Evolutionary conservation across 345 rosid species (phyloP).

Genomic region (Populus davidiana): DNA sequence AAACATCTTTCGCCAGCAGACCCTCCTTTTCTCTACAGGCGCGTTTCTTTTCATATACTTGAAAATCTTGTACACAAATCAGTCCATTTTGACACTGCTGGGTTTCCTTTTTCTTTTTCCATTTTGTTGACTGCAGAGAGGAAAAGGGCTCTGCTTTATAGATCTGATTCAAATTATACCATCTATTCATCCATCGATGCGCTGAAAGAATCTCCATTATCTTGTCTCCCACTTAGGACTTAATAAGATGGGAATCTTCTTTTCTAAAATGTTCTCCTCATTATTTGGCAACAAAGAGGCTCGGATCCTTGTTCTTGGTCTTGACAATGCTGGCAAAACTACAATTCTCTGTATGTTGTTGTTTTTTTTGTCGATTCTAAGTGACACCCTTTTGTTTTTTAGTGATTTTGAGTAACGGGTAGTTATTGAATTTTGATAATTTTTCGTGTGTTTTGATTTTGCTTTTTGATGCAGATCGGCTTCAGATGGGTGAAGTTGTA

Average conservation of each 20-base stretch:
- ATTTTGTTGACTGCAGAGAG: not conserved
- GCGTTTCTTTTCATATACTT: not conserved
- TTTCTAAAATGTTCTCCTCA: constrained; percentile 24
- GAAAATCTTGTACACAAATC: not conserved
- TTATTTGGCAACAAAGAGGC: constrained; percentile 28
- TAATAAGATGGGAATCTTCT: constrained; percentile 19
- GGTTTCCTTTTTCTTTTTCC: not conserved
- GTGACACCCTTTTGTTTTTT: not conserved
- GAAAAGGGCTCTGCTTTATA: constrained; percentile 18
- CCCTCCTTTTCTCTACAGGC: constrained; percentile 14
- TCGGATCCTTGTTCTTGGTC: constrained; percentile 28
- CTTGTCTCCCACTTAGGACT: not conserved
- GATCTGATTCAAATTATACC: constrained; percentile 16
- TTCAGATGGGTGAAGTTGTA: constrained; percentile 98
- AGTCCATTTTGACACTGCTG: not conserved
- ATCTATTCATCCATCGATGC: not conserved
- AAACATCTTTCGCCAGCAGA: constrained; percentile 3
- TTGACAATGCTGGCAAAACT: constrained; percentile 31
- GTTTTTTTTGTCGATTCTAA: not conserved
- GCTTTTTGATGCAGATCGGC: constrained; percentile 47
- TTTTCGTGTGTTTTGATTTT: not conserved
- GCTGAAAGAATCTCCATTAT: not conserved
- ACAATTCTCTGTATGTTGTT: constrained; percentile 24
- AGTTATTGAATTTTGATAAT: constrained; percentile 1
- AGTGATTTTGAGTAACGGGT: constrained; percentile 3